These are phyloP conservation scores for Tremellales sp. DNA, from an alignment of 1,284 basidiomycete species.

Conservation along the genomic window DNA sequence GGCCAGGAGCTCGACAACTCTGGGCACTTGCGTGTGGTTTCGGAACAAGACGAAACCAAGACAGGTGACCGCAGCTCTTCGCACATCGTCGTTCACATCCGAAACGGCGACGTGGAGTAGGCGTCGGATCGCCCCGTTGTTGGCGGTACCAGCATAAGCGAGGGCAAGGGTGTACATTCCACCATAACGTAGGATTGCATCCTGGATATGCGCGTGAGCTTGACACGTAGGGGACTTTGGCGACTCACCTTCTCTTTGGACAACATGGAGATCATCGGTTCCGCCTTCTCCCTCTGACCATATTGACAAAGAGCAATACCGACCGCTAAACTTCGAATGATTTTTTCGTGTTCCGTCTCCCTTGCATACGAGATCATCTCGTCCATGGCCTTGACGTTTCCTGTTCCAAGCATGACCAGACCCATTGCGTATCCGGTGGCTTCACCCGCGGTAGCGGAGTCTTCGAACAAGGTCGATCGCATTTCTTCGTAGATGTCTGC, in stretches of 20 bases:
- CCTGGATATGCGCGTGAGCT: slow-evolving; percentile 53
- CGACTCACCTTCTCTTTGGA: slow-evolving; percentile 73
- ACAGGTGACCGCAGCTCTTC: slow-evolving; percentile 87
- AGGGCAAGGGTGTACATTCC: slow-evolving; percentile 92
- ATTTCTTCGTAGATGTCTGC: slow-evolving; percentile 84
- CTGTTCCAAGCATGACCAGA: slow-evolving; percentile 90
- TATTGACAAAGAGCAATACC: slow-evolving; percentile 88
- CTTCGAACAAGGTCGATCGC: slow-evolving; percentile 79
- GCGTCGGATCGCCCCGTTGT: slow-evolving; percentile 85
- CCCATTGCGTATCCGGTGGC: slow-evolving; percentile 95
- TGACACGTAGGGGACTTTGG: slow-evolving; percentile 5
- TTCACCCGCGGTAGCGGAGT: slow-evolving; percentile 91
- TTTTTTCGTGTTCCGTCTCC: slow-evolving; percentile 97
- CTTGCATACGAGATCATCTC: slow-evolving; percentile 93
- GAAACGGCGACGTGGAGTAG: slow-evolving; percentile 92
- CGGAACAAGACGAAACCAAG: slow-evolving; percentile 94
- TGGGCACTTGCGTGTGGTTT: slow-evolving; percentile 86
- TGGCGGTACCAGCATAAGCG: slow-evolving; percentile 89
- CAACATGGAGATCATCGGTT: slow-evolving; percentile 68
- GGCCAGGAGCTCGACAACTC: slow-evolving; percentile 88
- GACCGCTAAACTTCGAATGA: slow-evolving; percentile 87
- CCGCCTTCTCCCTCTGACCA: slow-evolving; percentile 82
- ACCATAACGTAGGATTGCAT: slow-evolving; percentile 90
- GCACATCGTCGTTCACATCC: slow-evolving; percentile 92
- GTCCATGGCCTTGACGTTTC: slow-evolving; percentile 67